Conservation (phyloP, 2,329 filamentous ascomycete genomes). For the Didymella arachidicola region DNA sequence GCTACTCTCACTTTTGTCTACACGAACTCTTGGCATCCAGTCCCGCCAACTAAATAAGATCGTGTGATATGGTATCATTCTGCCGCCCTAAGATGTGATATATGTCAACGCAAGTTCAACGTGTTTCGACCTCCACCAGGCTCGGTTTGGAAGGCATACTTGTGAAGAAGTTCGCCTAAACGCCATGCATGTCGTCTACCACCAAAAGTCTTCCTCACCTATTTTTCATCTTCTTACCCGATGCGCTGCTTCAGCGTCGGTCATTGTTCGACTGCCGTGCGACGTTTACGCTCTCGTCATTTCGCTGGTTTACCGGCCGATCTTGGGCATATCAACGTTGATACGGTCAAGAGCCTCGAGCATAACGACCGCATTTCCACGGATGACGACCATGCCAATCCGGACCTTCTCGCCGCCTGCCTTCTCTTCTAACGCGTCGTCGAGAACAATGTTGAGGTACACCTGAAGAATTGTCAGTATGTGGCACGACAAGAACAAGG, state of each 20-base stretch:
- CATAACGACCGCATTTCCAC: constrained; percentile 98
- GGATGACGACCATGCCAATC: constrained; percentile 95
- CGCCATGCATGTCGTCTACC: constrained; percentile 27
- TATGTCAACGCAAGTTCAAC: constrained; percentile 32
- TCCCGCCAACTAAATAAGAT: constrained; percentile 14
- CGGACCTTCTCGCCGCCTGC: constrained; percentile 86
- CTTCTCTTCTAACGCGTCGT: constrained; percentile 96
- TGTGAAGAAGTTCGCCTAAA: constrained; percentile 29
- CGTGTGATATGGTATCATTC: constrained; percentile 37
- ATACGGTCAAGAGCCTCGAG: constrained; percentile 68
- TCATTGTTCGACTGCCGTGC: constrained; percentile 8
- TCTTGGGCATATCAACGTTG: constrained; percentile 46
- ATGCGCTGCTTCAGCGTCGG: neutral
- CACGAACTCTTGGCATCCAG: constrained; percentile 17
- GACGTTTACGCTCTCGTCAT: neutral
- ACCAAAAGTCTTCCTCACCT: constrained; percentile 8
- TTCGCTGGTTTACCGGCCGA: constrained; percentile 34
- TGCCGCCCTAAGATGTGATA: constrained; percentile 29
- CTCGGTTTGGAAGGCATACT: constrained; percentile 30
- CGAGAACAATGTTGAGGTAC: constrained; percentile 96
- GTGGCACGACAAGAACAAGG: neutral
- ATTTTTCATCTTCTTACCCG: neutral
- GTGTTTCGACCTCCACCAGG: constrained; percentile 9
- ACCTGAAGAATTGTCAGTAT: constrained; percentile 65
- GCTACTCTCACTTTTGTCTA: constrained; percentile 25